These are phyloP conservation scores for Chrysanthemum seticuspe DNA, from an alignment of 129 eudicot genomes.

Conservation along the genomic window DNA sequence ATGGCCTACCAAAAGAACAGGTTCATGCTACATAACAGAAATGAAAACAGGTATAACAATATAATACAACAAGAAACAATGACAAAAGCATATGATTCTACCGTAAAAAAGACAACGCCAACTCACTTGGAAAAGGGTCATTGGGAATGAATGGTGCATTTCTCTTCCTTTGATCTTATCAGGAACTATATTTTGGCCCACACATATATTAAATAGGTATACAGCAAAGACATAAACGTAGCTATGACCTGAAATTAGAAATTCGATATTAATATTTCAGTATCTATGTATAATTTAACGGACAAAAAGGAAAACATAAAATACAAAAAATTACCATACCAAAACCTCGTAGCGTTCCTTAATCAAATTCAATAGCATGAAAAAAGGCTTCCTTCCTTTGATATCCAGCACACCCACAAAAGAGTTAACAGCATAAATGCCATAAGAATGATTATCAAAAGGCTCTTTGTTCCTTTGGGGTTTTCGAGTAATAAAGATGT, in stretches of 20 bases:
- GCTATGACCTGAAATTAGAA: constrained; percentile 67
- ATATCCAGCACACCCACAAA: constrained; percentile 76
- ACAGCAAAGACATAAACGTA: constrained; percentile 69
- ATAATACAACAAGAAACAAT: too few species aligned
- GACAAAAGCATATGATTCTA: neutral
- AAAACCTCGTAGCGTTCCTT: constrained; percentile 86
- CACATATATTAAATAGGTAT: constrained; percentile 63
- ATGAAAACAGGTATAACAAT: too few species aligned
- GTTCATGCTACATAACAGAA: too few species aligned
- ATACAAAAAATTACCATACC: constrained; percentile 36
- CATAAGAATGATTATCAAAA: constrained; percentile 61
- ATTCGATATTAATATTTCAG: neutral
- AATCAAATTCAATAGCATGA: constrained; percentile 59
- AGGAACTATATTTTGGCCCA: constrained; percentile 62
- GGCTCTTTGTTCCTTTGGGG: constrained; percentile 85
- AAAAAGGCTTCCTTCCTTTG: constrained; percentile 48
- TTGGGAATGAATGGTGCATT: constrained; percentile 79
- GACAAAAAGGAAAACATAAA: neutral
- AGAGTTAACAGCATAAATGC: constrained; percentile 68
- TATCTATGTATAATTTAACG: neutral
- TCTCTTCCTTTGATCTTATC: constrained; percentile 95
- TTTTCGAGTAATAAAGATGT: constrained; percentile 90
- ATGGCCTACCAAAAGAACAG: too few species aligned
- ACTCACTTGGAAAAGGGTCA: constrained; percentile 85
- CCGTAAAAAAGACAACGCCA: neutral